Evolutionary conservation across 352 stramenopile genomes (phyloP), one percentile per base, ranked within the genome.

Genomic region (Elongisporangium senticosum): DNA sequence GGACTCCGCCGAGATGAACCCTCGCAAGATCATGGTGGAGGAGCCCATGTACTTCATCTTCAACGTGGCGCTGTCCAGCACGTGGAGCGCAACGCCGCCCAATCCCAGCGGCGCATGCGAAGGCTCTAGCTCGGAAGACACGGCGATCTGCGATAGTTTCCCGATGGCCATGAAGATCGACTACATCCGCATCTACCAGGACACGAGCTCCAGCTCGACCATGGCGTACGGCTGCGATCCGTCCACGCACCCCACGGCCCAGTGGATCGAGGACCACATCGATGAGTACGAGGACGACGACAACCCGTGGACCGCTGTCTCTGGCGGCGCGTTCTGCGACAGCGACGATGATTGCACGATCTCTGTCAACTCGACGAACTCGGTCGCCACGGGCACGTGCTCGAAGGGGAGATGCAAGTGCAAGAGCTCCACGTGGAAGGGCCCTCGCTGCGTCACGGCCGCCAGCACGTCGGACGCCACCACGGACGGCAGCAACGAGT

Each of bases 11-110:
- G 58, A 63, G 52, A 73, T 24, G 63, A 82, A 28, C 85, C 78
- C 61, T 64, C 65, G 62, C 69, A 92, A 68, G 73, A 90, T 77
- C 64, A 97, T 98, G 69, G 77, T 95, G n/a, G 84, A 93, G 58
- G 93, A 98, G 67, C 93, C 90, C 0, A 89, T 82, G 39, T 97
- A 97, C 64, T 61, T 97, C 24, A 97, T 98, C 58, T 79, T 97
- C 51, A 98, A 98, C 63, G 93, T 90, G 8, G 93, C 91, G n/a
- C 77, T 98, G 47, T 96, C 88, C 2, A 95, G 77, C 15, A 96
- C 87, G 2, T 79, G 72, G 72, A 57, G 69, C 59, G 69, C n/a
- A 67, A 62, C 50, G 6, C 63, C 63, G 2, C 63, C 63, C 7
- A 69, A 69, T 21, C 54, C 63, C 1, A 58, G 63, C 21, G 22